Evolutionary conservation across 164 flowering plant species (phyloP), one percentile per base, ranked within the genome.

Genomic region (Chimonanthus salicifolius): DNA sequence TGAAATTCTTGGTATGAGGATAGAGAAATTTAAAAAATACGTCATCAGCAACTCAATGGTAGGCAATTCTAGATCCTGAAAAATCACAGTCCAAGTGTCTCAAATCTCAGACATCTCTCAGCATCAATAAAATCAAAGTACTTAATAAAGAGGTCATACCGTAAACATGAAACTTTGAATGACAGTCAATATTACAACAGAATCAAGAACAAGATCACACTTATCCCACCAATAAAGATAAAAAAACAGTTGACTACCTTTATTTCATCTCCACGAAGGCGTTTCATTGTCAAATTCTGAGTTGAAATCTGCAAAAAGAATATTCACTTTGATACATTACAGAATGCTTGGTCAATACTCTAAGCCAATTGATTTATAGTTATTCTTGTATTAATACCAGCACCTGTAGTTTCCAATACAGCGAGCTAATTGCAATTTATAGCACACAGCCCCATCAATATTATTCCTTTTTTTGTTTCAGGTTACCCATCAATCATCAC

Each of bases 201-300:
- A 11, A 70, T 51, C 49, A 49, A 13, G 49, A 66, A 15, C 43
- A 44, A 33, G 33, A 33, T 33, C 6, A 49, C 44, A 15, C 43
- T 10, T 44, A 44, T 43, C 69, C 21, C 16, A 8, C 51, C 47
- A 48, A 16, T 72, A 48, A 1, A 49, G 15, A 68, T 21, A 11
- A 11, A 54, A 54, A 47, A 76, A 68, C 43, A 72, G 11, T 4
- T 7, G 60, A 67, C 13, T 81, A 92, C 99, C 95, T 84, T 92
- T 79, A 94, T 91, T 71, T 94, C 97, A 85, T 90, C 68, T 64
- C 99, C 99, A 7, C 93, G 88, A 66, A 94, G 96, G 68, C 99
- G 94, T 84, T 86, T 92, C 92, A 94, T 86, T 7, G 85, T 89
- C 81, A 94, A 81, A 72, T 89, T 89, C 78, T 94, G 97, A 21